Evolutionary conservation across 805 yeast species (phyloP), one percentile per base, ranked within the genome.

Genomic region (Scheffersomyces ergatensis): DNA sequence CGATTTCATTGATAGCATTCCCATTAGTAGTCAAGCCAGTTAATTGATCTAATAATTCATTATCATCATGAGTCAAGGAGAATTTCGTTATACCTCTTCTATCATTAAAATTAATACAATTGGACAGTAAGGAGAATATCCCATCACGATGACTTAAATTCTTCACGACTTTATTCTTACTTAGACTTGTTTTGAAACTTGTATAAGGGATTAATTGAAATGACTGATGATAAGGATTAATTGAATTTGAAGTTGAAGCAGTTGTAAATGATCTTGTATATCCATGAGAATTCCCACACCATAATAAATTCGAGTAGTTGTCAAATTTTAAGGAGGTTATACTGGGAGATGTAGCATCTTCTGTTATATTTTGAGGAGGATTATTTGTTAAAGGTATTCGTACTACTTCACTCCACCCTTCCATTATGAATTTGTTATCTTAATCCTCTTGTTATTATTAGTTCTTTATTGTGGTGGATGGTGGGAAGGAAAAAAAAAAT

Each of bases 281-380:
- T 3, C 90, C 86, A 29, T 67, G 72, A 1, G 78, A 59, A 56
- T 87, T 93, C 14, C 95, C 96, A 1, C 83, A 72, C 98, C 98
- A 92, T 2, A 90, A 57, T 34, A 93, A 66, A 50, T 90, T 93
- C 44, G 81, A 77, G n/a, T 74, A 64, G 27, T 73, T 74, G 62
- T 90, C 97, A 58, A 89, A 89, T 38, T 45, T 46, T 13, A 67
- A 44, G 6, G 70, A 36, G 11, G 69, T 44, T 33, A 67, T 52
- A 4, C 37, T 20, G 8, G 38, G 17, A 12, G 17, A 12, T 30
- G 29, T 6, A 5, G 29, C 23, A 24, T 19, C 15, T 9, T 15
- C 23, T 12, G 13, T 16, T 32, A 33, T 16, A 29, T 18, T 11
- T 13, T 12, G 11, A 6, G 39, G 27, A 6, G 39, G 27, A 20